Evolutionary conservation across 495 filamentous ascomycete species (phyloP).

Genomic region (Penicillium subrubescens): DNA sequence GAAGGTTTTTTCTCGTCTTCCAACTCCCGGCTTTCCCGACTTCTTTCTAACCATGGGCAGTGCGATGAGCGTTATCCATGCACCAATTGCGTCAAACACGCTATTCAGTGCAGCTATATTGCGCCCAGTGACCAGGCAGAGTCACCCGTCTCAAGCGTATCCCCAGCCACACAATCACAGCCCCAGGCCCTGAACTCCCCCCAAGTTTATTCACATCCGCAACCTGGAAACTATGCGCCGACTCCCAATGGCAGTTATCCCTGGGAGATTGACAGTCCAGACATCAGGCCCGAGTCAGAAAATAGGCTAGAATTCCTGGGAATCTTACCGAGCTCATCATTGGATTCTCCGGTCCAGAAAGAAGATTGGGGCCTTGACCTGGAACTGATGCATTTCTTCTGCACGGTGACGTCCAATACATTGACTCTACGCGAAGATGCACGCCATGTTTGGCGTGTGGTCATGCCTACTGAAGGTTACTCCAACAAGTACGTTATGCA

Average conservation of each 20-base stretch:
- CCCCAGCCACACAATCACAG: constrained; percentile 9
- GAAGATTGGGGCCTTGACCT: constrained; percentile 32
- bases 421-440: constrained; percentile 26
- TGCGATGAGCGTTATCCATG: constrained; percentile 32
- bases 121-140: not conserved
- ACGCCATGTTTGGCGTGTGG: constrained; percentile 35
- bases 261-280: not conserved
- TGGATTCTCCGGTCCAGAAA: not conserved
- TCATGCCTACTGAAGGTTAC: constrained; percentile 39
- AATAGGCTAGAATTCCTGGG: constrained; percentile 16
- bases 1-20: constrained; percentile 19
- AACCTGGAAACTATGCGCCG: constrained; percentile 3
- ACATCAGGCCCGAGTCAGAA: constrained; percentile 7
- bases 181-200: not conserved
- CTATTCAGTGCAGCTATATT: constrained; percentile 23
- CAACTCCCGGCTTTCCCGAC: not conserved
- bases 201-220: not conserved
- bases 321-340: constrained; percentile 9
- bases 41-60: constrained; percentile 9
- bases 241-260: constrained; percentile 3
- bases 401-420: constrained; percentile 29
- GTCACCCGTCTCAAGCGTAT: constrained; percentile 9
- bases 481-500: constrained; percentile 43
- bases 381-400: constrained; percentile 41
- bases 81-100: constrained; percentile 30